Base-by-base conservation (phyloP, 108 stramenopile genomes). In the Skeletonema grethae region DNA sequence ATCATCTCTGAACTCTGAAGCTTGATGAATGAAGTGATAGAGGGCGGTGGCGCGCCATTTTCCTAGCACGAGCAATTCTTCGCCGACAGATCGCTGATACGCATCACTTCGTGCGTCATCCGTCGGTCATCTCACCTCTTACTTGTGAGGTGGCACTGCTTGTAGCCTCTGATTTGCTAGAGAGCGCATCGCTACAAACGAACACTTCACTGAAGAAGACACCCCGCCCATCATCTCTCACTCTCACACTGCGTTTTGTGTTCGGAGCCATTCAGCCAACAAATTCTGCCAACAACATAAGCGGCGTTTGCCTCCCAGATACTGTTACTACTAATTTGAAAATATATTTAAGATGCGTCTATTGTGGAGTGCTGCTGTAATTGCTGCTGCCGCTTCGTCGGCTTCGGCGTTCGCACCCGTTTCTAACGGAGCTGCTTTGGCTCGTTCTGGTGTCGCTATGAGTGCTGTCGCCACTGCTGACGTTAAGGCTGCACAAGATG, bases 401-500 rank as follows among this genome's bases (percentile, higher is more conserved):
- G 65, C 70, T 30, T 53, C 77, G 48, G 70, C 77, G 16, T 65
- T 70, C 13, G 45, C 70, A 34, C 70, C 77, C 7, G 53, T 30
- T 15, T 45, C 32, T 38, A 28, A 24, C 25, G 62, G 59, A 55
- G 60, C 71, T 13, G 67, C 67, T 32, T 38, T 60, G n/a, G 12
- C 56, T 12, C 67, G 64, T 29, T 55, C 75, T 3, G 55, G 58
- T 15, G 61, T 71, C 18, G 70, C 71, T 50, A 36, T 72, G 24
- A 35, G 31, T 31, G 80, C 84, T 22, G 53, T 86, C 6, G 84
- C 78, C 48, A 77, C 70, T 16, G 82, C 86, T 35, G 85, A 86
- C 55, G 79, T 93, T 67, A 88, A 87, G 70, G 69, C 83, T 18
- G 79, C 82, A 56, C 69, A 82, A 29, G 81, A 89, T 13, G 63